A percentile compares a stretch with the other conserved stretches of the same genome.
Conservation (phyloP, 176 grass and related monocot genomes). For the Oryza brachyantha region DNA sequence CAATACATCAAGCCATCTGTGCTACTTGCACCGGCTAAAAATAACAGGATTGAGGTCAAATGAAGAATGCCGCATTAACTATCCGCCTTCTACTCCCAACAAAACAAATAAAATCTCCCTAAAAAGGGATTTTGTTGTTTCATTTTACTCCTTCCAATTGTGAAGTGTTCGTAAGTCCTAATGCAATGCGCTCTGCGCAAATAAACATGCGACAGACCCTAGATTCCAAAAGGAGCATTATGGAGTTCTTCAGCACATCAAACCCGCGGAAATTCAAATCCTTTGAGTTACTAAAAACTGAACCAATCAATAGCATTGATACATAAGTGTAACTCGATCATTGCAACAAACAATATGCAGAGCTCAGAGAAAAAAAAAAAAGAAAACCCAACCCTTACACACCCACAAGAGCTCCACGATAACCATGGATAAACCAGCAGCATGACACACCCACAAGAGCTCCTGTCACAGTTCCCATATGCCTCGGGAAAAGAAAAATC, state of each 20-base stretch:
- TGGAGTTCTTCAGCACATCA: not conserved
- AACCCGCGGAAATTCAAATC: not conserved
- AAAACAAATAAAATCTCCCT: not conserved
- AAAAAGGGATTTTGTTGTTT: not conserved
- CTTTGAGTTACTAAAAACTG: not conserved
- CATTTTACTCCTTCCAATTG: not conserved
- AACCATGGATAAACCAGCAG: not conserved
- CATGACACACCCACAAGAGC: not conserved
- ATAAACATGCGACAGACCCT: too few species aligned
- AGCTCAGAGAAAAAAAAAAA: not conserved
- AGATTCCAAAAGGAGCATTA: not conserved
- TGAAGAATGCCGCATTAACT: not conserved
- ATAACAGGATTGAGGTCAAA: not conserved
- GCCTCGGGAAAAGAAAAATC: constrained; percentile 28
- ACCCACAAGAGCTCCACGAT: not conserved
- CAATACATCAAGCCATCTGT: not conserved
- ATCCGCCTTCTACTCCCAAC: not conserved
- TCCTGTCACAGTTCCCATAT: not conserved
- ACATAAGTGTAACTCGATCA: constrained; percentile 1
- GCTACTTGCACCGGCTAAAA: constrained; percentile 8
- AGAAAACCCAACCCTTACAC: not conserved
- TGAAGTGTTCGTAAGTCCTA: not conserved
- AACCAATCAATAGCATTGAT: not conserved
- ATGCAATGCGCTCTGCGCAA: not conserved
- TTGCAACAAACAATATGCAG: not conserved